Base-by-base conservation (phyloP, 2,329 filamentous ascomycete species). In the Fusarium sororula region DNA sequence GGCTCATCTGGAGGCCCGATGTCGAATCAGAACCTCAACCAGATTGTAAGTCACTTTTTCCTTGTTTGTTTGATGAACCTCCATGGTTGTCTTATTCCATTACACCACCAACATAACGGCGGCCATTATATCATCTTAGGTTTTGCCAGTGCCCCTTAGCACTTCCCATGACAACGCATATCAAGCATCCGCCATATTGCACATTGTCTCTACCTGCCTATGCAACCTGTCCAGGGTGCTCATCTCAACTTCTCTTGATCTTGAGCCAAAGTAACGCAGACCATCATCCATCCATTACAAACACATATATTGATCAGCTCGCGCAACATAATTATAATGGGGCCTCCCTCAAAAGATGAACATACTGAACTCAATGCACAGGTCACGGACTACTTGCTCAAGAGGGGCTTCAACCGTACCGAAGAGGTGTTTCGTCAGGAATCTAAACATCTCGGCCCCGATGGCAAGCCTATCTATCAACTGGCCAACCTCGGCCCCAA, bases 371-470 rank as follows among this genome's bases (percentile, higher is more conserved):
- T 22, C 26, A 5, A 37, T 7, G 4, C 8, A 57, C 69, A 91
- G 89, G 89, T 99, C 7, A 95, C 98, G 14, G 96, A 99, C 78
- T 99, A 99, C 82, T 87, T 99, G 2, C 90, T 95, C 6, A 99
- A 99, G 82, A 95, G 98, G 75, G 96, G 96, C 0, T 99, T 98
- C 83, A 95, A 92, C 61, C 90, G 93, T 30, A 98, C 96, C 2
- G 96, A 99, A 82, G 94, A 96, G 26, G 94, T 96, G 81, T 93
- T 99, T 60, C 91, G 96, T 48, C 93, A 94, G 82, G 96, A 99
- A 82, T 97, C 95, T 3, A 91, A 93, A 30, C 91, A 95, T 76
- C 88, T 96, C 47, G 94, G 96, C 64, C 88, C 92, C 28, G 94
- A 95, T 81, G 95, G 95, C 14, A 90, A 93, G 66, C 94, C 94